Base-by-base conservation (phyloP, 2,329 filamentous ascomycete genomes). In the Fulvia fulva region DNA sequence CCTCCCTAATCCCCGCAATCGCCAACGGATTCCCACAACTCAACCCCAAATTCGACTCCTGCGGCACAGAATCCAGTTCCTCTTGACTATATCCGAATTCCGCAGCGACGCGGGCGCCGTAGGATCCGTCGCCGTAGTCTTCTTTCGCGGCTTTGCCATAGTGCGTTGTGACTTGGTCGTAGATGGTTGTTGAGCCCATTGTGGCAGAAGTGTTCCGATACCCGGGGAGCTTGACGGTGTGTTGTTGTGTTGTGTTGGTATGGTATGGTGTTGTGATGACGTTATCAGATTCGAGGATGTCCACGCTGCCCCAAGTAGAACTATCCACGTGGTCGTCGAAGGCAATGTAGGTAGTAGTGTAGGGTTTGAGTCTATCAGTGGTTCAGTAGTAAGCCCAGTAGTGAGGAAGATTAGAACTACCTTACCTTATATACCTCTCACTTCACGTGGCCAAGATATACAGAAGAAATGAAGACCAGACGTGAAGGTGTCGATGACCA, bases 21-120 rank as follows among this genome's bases (percentile, higher is more conserved):
- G 56, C 56, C 12, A 58, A 32, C 21, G 56, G 56, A 25, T 58
- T 58, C 23, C 56, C 56, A 43, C 56, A 58, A 30, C 56, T 58
- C 0, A 58, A 45, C n/a, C 56, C 56, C 2, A 58, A 46, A 30
- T 58, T 58, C 5, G 56, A 53, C 19, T 58, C 56, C 37, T 55
- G 26, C 16, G 56, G 56, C 9, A 58, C 46, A 11, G 45, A 32
- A 9, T 58, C 56, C 21, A 58, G 45, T 26, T 58, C 56, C 22
- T 44, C 37, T 41, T 50, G 26, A 21, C 46, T 51, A 21, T 58
- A 58, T 23, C 56, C 56, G 19, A 58, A 58, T 43, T 41, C 49
- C 9, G 25, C 28, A 21, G 55, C 55, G 16, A 57, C 55, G 21
- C 50, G 49, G 30, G 43, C 26, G 21, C 46, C 49, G 19, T 57